These are phyloP conservation scores for Lentithecium fluviatile DNA, from an alignment of 495 filamentous ascomycete genomes.

Conservation along the genomic window DNA sequence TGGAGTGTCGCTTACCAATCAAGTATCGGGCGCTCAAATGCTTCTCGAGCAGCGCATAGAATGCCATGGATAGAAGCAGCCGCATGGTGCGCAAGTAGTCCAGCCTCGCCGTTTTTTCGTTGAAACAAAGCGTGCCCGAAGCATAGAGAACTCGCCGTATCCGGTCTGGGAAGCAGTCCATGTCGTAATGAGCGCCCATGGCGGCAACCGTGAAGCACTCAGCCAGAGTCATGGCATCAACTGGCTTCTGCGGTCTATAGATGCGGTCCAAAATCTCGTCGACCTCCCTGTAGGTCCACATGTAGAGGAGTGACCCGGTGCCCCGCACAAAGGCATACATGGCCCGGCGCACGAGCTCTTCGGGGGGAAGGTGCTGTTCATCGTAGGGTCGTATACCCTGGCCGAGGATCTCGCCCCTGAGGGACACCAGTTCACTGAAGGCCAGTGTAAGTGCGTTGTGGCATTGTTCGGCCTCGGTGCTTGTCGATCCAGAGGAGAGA, in stretches of 20 bases:
- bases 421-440: slow-evolving; percentile 22
- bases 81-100: slow-evolving; percentile 34
- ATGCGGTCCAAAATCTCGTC: slow-evolving; percentile 33
- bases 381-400: slow-evolving; percentile 16
- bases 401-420: slow-evolving; percentile 24
- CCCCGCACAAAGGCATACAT: slow-evolving; percentile 33
- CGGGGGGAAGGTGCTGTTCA: slow-evolving; percentile 19
- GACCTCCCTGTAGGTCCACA: slow-evolving; percentile 29
- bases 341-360: slow-evolving; percentile 18
- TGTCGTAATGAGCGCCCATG: slow-evolving; percentile 33
- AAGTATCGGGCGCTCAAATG: slow-evolving; percentile 35
- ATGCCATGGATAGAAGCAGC: slow-evolving; percentile 28
- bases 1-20: slow-evolving; percentile 25
- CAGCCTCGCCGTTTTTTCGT: slow-evolving; percentile 23
- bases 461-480: slow-evolving; percentile 17
- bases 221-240: slow-evolving; percentile 29
- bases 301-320: slow-evolving; percentile 26
- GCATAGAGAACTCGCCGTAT: slow-evolving; percentile 24
- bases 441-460: slow-evolving; percentile 32
- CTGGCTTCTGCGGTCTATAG: slow-evolving; percentile 20
- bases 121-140: slow-evolving; percentile 25
- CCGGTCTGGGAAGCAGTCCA: slow-evolving; percentile 24
- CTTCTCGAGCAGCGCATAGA: slow-evolving; percentile 33
- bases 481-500: slow-evolving; percentile 10
- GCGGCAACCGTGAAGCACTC: slow-evolving; percentile 34